These are phyloP conservation scores for Agaricus subrufescens DNA, from an alignment of 768 basidiomycete species.

Conservation along the genomic window DNA sequence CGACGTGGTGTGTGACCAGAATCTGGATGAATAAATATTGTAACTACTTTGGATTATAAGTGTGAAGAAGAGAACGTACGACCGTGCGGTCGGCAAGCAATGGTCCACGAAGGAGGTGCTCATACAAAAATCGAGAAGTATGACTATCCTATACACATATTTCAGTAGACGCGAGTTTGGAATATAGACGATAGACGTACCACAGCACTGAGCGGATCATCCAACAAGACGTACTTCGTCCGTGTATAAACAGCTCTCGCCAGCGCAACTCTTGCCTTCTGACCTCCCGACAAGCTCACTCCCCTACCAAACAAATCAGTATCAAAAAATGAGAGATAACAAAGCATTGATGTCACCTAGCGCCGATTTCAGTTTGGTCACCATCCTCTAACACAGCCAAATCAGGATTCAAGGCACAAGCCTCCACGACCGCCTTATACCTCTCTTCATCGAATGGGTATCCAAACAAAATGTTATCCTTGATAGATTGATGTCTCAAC, in stretches of 20 bases:
- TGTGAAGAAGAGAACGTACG: constrained; percentile 15
- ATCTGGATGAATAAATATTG: constrained; percentile 32
- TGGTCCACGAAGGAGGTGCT: constrained; percentile 26
- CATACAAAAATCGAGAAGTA: constrained; percentile 27
- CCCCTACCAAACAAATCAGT: constrained; percentile 34
- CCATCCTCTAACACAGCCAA: constrained; percentile 84
- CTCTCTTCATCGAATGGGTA: constrained; percentile 66
- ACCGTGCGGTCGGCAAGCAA: constrained; percentile 28
- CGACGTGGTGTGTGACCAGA: constrained; percentile 81
- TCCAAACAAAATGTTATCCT: constrained; percentile 80
- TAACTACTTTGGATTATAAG: neutral
- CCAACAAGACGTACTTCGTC: constrained; percentile 66
- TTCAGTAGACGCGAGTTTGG: neutral
- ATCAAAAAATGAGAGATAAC: neutral
- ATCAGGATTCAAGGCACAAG: constrained; percentile 80
- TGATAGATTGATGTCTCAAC: constrained; percentile 69
- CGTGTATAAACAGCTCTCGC: constrained; percentile 79
- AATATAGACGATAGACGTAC: constrained; percentile 33
- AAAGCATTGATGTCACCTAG: constrained; percentile 30
- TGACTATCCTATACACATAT: constrained; percentile 24
- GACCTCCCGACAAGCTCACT: constrained; percentile 75
- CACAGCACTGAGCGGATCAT: constrained; percentile 81
- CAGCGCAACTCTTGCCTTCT: constrained; percentile 81
- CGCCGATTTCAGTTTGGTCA: constrained; percentile 80
- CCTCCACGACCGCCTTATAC: constrained; percentile 74